Base-by-base conservation (phyloP, 768 basidiomycete species). In the Wakefieldia striispora region DNA sequence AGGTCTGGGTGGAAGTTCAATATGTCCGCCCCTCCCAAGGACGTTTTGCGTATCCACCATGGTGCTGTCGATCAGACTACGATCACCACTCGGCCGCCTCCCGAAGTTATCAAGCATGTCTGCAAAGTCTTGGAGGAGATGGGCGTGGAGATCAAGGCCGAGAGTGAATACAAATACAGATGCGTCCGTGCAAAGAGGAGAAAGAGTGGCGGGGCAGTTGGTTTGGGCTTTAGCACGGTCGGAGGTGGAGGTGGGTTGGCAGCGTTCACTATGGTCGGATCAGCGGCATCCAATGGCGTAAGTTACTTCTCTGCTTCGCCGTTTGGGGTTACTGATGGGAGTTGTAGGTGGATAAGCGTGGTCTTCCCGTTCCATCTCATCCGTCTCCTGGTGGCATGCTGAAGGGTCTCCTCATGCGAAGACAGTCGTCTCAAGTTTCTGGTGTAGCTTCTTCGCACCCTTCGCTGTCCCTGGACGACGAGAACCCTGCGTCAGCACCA, bases 41-140 rank as follows among this genome's bases (percentile, higher is more conserved):
- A 78, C 34, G 77, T 76, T 44, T 68, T 97, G 35, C 82, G 93
- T 11, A 81, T 89, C 36, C 95, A 98, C 63, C 88, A 91, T 58
- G 95, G 95, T 53, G 85, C 95, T 2, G 88, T 98, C 26, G 97
- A 97, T 65, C 87, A 88, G 66, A 83, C 83, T 23, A 94, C 84
- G 45, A 80, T 97, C 59, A 97, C 95, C 29, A 91, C 84, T 3
- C 78, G 82, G 19, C 74, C 84, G 9, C 94, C 95, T 31, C 82
- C 85, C 1, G 88, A 91, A 57, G 94, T 98, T 31, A 91, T 98
- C 74, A 81, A 77, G 51, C 90, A 93, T 63, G 81, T 98, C 26
- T 80, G 80, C 60, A 77, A 78, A 53, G 87, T 94, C 12, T 75
- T 99, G 52, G 79, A 83, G 57, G 81, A 80, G 27, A 93, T 98